Evolutionary conservation across 163 green algal genomes (phyloP).

Genomic region (Trebouxiophyceae sp.): DNA sequence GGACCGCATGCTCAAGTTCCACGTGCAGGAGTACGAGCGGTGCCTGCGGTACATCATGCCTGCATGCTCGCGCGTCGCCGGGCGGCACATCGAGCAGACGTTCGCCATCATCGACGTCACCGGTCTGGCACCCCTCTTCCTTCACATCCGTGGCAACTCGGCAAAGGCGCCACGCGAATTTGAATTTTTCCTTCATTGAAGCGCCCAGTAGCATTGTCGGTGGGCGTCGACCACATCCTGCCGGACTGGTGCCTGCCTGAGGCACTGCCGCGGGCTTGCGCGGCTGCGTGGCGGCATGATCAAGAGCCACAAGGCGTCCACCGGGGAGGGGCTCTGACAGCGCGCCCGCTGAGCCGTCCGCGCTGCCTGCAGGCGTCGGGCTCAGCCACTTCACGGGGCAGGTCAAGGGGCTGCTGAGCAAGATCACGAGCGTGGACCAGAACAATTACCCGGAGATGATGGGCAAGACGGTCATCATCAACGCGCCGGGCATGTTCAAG

Average conservation of each 20-base stretch:
- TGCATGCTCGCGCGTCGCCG: slow-evolving; percentile 57
- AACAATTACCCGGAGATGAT: slow-evolving; percentile 90
- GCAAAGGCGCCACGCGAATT: neutral
- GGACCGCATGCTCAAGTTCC: slow-evolving; percentile 88
- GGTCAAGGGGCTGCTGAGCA: slow-evolving; percentile 63
- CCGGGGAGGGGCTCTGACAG: too few relatives aligned
- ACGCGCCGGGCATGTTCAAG: slow-evolving; percentile 76
- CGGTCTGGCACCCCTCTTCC: slow-evolving; percentile 34
- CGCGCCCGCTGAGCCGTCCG: too few relatives aligned
- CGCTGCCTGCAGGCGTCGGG: slow-evolving; percentile 72
- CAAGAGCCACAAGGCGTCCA: too few relatives aligned
- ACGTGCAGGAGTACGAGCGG: slow-evolving; percentile 89
- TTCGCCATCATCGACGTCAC: slow-evolving; percentile 90
- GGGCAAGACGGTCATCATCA: slow-evolving; percentile 89
- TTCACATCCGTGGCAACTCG: too few relatives aligned
- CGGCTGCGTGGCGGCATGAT: too few relatives aligned
- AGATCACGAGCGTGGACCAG: slow-evolving; percentile 46
- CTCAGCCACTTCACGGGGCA: slow-evolving; percentile 72
- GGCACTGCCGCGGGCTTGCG: too few relatives aligned
- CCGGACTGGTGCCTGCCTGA: too few relatives aligned
- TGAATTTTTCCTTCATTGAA: neutral
- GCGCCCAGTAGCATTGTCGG: neutral
- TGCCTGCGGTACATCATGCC: slow-evolving; percentile 78
- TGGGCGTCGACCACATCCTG: neutral
- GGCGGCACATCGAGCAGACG: slow-evolving; percentile 68